These are phyloP conservation scores for Tetracladium marchalianum DNA, from an alignment of 495 filamentous ascomycete species.

Conservation along the genomic window DNA sequence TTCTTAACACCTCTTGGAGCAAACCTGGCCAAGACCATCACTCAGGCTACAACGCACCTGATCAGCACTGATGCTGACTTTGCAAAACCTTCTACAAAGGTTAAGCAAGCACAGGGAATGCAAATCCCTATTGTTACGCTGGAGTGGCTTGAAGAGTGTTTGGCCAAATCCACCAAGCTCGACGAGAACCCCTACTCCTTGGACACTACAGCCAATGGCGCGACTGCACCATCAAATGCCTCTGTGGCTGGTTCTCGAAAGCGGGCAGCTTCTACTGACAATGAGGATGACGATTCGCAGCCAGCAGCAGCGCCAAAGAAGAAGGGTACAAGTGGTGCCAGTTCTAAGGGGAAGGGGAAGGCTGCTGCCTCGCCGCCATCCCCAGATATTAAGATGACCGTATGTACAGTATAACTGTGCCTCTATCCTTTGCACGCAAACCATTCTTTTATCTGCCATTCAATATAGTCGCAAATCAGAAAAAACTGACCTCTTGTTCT, in stretches of 20 bases:
- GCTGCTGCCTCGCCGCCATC: neutral
- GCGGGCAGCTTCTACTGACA: constrained; percentile 14
- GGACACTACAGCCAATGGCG: constrained; percentile 11
- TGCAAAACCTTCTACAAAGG: constrained; percentile 36
- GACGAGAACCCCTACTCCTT: constrained; percentile 32
- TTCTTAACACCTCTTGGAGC: constrained; percentile 40
- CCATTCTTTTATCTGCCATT: too few species aligned
- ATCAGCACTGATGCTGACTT: constrained; percentile 44
- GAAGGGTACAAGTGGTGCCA: constrained; percentile 5
- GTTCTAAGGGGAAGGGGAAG: constrained; percentile 6
- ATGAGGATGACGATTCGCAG: constrained; percentile 18
- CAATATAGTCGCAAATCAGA: constrained; percentile 11
- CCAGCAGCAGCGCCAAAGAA: constrained; percentile 22
- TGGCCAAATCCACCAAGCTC: constrained; percentile 30
- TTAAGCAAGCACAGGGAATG: constrained; percentile 36
- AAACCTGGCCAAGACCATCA: constrained; percentile 33
- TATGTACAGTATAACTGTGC: too few species aligned
- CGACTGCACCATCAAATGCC: constrained; percentile 10
- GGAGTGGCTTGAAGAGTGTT: constrained; percentile 51
- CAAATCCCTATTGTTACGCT: constrained; percentile 48
- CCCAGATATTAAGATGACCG: too few species aligned
- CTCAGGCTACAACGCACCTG: constrained; percentile 46
- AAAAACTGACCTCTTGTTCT: constrained; percentile 7
- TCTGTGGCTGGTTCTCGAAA: constrained; percentile 14
- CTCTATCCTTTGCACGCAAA: too few species aligned